A percentile compares a stretch with the other conserved stretches of the same genome.
These are phyloP conservation scores for Xerocomellus amylosporus DNA, from an alignment of 768 basidiomycete genomes.

Conservation along the genomic window DNA sequence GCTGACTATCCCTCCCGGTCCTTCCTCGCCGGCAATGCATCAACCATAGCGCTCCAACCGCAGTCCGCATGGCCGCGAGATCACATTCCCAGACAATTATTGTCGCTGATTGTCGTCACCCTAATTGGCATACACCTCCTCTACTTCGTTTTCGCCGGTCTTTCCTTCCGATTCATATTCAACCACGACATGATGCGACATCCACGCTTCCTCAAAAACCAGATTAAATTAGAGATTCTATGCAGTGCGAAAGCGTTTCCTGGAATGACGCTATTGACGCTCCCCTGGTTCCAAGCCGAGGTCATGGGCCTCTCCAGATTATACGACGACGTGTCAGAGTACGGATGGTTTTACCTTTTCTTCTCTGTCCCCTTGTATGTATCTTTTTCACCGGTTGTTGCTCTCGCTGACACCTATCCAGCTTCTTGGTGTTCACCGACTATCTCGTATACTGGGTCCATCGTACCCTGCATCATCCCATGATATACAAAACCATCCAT, in stretches of 20 bases:
- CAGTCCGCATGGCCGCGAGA: constrained; percentile 84
- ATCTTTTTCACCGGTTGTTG: neutral
- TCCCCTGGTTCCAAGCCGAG: constrained; percentile 94
- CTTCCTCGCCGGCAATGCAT: constrained; percentile 37
- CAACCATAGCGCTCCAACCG: constrained; percentile 36
- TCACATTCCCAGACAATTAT: constrained; percentile 71
- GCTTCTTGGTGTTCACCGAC: constrained; percentile 87
- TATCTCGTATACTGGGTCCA: constrained; percentile 98
- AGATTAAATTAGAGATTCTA: constrained; percentile 78
- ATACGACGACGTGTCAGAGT: constrained; percentile 76
- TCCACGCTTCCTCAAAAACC: constrained; percentile 89
- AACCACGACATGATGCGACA: constrained; percentile 95
- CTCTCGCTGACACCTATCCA: constrained; percentile 22
- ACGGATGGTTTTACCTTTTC: constrained; percentile 71
- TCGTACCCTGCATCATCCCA: constrained; percentile 79
- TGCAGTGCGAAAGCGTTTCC: constrained; percentile 77
- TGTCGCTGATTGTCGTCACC: constrained; percentile 71
- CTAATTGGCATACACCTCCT: constrained; percentile 77
- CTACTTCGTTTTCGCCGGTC: constrained; percentile 85
- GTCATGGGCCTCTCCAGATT: constrained; percentile 79
- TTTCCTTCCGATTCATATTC: constrained; percentile 86
- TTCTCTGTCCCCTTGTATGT: constrained; percentile 69
- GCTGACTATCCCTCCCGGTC: constrained; percentile 29
- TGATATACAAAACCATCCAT: constrained; percentile 86
- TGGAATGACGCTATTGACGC: constrained; percentile 73